Percentiles rank a stretch among this genome's conserved stretches.
These are phyloP conservation scores for Aspergillus sp. DNA, from an alignment of 2,329 filamentous ascomycete genomes.

Conservation along the genomic window DNA sequence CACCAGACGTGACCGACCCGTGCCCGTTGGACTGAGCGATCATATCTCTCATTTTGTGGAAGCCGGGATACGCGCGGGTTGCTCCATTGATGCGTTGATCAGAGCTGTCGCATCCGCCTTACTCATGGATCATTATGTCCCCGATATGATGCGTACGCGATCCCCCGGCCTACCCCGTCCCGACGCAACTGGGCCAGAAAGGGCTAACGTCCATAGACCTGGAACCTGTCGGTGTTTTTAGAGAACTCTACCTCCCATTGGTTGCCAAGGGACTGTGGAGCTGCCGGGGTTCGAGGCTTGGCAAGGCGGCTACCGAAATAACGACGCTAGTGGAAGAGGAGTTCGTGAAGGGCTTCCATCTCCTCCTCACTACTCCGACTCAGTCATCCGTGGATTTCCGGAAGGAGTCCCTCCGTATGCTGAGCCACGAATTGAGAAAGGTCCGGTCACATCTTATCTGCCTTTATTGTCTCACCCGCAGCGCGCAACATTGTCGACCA, in stretches of 20 bases:
- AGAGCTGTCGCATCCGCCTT: background rate
- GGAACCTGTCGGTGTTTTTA: slow-evolving; percentile 8
- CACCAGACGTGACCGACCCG: background rate
- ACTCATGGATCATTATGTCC: slow-evolving; percentile 1
- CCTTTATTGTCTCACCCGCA: slow-evolving; percentile 16
- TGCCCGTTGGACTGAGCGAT: background rate
- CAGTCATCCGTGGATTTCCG: slow-evolving; percentile 2
- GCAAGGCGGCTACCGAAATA: background rate
- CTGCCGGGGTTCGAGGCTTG: background rate
- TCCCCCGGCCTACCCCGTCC: background rate
- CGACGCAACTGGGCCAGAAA: background rate
- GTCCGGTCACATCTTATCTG: slow-evolving; percentile 18
- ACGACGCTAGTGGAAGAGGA: slow-evolving; percentile 1
- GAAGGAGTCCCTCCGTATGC: background rate
- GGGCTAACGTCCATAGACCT: slow-evolving; percentile 7
- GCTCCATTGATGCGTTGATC: background rate
- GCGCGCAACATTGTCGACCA: slow-evolving; percentile 13
- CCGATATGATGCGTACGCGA: slow-evolving; percentile 11
- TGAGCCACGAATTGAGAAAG: slow-evolving; percentile 6
- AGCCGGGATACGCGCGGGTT: background rate
- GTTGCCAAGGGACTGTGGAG: slow-evolving; percentile 1
- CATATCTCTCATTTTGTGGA: slow-evolving; percentile 4
- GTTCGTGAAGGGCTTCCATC: slow-evolving; percentile 1
- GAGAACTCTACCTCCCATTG: slow-evolving; percentile 8
- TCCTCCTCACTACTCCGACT: background rate